Evolutionary conservation across 2,329 filamentous ascomycete species (phyloP), one percentile per base, ranked within the genome.

Genomic region (Cytospora chrysosperma): DNA sequence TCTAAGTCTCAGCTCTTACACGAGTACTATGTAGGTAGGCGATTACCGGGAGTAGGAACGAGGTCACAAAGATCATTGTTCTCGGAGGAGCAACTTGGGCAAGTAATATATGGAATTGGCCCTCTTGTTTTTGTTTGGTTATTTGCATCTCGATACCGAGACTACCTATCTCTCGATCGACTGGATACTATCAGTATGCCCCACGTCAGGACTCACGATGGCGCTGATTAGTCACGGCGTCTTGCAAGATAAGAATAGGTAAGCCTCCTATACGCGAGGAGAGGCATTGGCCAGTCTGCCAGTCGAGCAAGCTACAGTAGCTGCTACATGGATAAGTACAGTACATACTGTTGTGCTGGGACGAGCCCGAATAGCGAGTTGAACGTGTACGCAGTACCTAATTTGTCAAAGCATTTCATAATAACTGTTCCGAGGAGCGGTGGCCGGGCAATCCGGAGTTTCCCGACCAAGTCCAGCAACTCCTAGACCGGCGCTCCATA

Each of bases 401-500:
- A 63, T 63, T 63, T 63, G 61, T 63, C 61, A 63, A 63, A 28
- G 26, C 43, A 63, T 60, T 59, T 51, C 56, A 60, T 63, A 30
- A n/a, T n/a, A 63, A 63, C 61, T 56, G 37, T 43, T 60, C 56
- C 37, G 51, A 55, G 50, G 40, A 63, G 56, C 56, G 56, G 61
- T 63, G 43, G 24, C 28, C 27, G 51, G 37, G 37, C 19, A 40
- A 40, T 40, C 15, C 37, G 58, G n/a, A 50, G 58, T 26, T n/a
- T 9, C 52, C 58, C 51, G 27, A n/a, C n/a, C n/a, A n/a, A n/a
- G n/a, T n/a, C n/a, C n/a, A n/a, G 50, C 27, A 49, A 34, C 54
- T 57, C 28, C 52, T 54, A 56, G 53, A 50, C 49, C 56, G 40
- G 50, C 58, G 50, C 50, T n/a, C 9, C n/a, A n/a, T n/a, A n/a